Base-by-base conservation (phyloP, 129 eudicot genomes). In the Artemisia annua region DNA sequence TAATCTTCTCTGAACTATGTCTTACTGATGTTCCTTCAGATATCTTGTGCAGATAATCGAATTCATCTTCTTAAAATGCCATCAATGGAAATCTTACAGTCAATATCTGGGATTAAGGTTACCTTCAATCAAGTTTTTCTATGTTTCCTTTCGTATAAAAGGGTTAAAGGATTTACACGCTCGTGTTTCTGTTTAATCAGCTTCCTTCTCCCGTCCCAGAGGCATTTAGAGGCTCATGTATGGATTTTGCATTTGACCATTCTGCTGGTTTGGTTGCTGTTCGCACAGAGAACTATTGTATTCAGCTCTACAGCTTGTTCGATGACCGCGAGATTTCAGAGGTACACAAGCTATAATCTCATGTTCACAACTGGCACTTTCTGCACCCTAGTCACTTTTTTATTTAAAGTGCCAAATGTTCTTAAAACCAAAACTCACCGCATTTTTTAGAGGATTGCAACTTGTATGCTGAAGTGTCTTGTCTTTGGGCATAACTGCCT, bases 1-100 rank as follows among this genome's bases (percentile, higher is more conserved):
- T 22, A 60, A 68, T 49, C 26, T 54, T 72, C 48, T 43, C 63
- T 49, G 55, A 48, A 55, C 49, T 64, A 32, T 71, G 67, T 61
- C 74, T 65, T 69, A 64, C 44, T 61, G 48, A 65, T 60, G 52
- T 53, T 69, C 67, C 77, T 74, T 78, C 85, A 93, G 98, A 87
- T 93, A 73, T 93, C 98, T 10, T 93, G 96, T 80, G 96, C 95
- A 78, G 96, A 89, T 93, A 93, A 93, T 75, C 88, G 81, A 28
- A 79, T 92, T 63, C 95, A 82, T 75, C 62, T 92, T 51, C 81
- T 92, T 67, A 85, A 88, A 78, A 83, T 87, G 92, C 89, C 98
- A 57, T 82, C 91, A 7, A 79, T 89, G 96, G 96, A 92, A 86
- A 87, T 92, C 55, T 71, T 80, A 66, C 83, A 85, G 83, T 87